Conservation (phyloP, 208 protist genomes). For the Leishmania lainsoni region DNA sequence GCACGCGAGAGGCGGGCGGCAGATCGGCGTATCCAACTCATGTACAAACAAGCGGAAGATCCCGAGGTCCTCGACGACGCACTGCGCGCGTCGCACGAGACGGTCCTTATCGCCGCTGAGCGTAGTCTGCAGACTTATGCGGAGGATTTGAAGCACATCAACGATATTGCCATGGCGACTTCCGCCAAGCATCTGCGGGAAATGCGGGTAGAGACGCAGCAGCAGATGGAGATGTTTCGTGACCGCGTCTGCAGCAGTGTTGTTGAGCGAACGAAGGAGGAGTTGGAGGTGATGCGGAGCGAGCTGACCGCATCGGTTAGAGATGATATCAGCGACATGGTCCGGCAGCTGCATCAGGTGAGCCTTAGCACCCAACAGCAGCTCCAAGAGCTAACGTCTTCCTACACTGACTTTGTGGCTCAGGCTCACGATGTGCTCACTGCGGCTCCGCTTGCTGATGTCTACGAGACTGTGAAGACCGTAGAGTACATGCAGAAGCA, state of each 20-base stretch:
- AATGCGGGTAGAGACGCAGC: constrained; percentile 41
- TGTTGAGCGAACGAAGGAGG: constrained; percentile 43
- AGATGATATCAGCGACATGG: constrained; percentile 41
- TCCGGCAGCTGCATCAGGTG: constrained; percentile 48
- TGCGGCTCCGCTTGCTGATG: constrained; percentile 29
- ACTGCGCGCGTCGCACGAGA: constrained; percentile 45
- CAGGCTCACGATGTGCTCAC: constrained; percentile 37
- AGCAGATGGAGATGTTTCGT: constrained; percentile 55
- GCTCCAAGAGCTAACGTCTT: constrained; percentile 39
- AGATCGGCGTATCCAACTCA: constrained; percentile 28
- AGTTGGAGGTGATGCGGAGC: constrained; percentile 57
- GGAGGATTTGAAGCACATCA: constrained; percentile 60
- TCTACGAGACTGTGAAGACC: constrained; percentile 29
- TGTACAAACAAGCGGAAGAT: constrained; percentile 32
- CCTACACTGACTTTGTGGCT: constrained; percentile 45
- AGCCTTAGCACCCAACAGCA: constrained; percentile 34
- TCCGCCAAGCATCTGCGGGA: constrained; percentile 60
- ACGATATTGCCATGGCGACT: constrained; percentile 64
- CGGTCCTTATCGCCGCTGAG: constrained; percentile 57
- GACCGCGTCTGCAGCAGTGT: constrained; percentile 44
- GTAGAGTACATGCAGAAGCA: constrained; percentile 37
- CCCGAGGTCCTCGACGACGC: constrained; percentile 34
- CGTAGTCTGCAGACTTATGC: constrained; percentile 60
- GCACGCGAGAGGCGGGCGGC: constrained; percentile 19
- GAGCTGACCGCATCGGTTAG: constrained; percentile 39